Base-by-base conservation (phyloP, 75 land plant species). In the Selaginella tamariscina region DNA sequence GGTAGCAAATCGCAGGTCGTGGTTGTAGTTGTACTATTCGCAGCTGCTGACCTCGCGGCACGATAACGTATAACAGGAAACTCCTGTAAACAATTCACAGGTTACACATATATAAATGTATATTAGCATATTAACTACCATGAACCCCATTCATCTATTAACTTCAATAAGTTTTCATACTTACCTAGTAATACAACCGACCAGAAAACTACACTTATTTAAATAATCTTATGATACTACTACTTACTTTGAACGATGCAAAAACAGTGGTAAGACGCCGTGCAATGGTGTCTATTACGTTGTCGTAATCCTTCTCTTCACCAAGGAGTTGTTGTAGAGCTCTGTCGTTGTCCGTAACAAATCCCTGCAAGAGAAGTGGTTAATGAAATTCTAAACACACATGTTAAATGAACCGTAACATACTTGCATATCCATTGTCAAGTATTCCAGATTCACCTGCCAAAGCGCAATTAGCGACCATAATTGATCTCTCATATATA, bases 21-120 rank as follows among this genome's bases (percentile, higher is more conserved):
- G n/a, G 86, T 80, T 49, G 80, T 64, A 31, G 91, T 75, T 0
- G 75, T 65, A 26, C 79, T 59, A 85, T 83, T 91, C 33, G 68
- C 73, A 24, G 80, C 72, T 24, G 70, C 68, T 67, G 86, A 79
- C 72, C 78, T 87, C 32, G 97, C 87, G 72, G 89, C 97, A 33
- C 88, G 88, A 69, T 84, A 95, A 0, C 93, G 82, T 27, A 95
- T 88, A 68, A 55, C 64, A 56, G 99, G 99, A 84, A 95, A 81
- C 76, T 95, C 99, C 99, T 95, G 75, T 31, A 54, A 44, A 39
- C 32, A 67, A 2, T 24, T 5, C 5, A 39, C 5, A 39, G 49
- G 5, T 5, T 5, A 15, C 49, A 39, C 49, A 39, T 15, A n/a
- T n/a, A n/a, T n/a, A n/a, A n/a, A n/a, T n/a, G n/a, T n/a, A n/a